phyloP scores from a whole-genome alignment of 768 basidiomycete species.

The Tricholoma hemisulphureum region DNA sequence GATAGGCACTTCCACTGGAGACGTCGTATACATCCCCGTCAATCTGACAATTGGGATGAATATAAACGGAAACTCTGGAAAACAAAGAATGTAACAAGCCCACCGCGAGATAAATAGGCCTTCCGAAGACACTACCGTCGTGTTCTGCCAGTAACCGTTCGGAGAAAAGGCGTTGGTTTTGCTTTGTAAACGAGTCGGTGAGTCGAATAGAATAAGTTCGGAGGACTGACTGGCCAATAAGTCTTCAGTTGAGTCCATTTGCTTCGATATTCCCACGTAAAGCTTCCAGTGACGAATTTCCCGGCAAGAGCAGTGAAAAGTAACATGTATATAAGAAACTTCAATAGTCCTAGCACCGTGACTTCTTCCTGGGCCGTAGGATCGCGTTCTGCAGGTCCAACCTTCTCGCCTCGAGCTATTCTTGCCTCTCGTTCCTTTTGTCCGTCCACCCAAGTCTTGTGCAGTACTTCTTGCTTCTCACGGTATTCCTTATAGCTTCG shows the following conservation, averaged over 20 bases:
- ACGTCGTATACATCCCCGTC: slow-evolving; percentile 95
- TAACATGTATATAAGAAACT: slow-evolving; percentile 59
- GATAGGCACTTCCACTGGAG: slow-evolving; percentile 74
- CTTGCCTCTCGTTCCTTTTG: slow-evolving; percentile 71
- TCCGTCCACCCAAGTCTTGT: slow-evolving; percentile 65
- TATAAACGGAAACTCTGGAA: slow-evolving; percentile 9
- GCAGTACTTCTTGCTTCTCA: slow-evolving; percentile 56
- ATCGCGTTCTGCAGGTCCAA: slow-evolving; percentile 70
- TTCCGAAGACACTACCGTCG: slow-evolving; percentile 64
- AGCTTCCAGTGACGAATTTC: slow-evolving; percentile 86
- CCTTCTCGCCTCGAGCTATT: slow-evolving; percentile 70
- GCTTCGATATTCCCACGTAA: slow-evolving; percentile 77
- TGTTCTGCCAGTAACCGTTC: slow-evolving; percentile 63
- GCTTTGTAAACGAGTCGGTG: slow-evolving; percentile 30
- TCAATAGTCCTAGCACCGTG: slow-evolving; percentile 61
- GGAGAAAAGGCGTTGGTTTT: slow-evolving; percentile 69
- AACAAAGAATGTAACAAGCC: slow-evolving; percentile 19
- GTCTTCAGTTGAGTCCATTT: slow-evolving; percentile 60
- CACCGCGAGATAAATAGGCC: slow-evolving; percentile 84
- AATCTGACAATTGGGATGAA: slow-evolving; percentile 50
- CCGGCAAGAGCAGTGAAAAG: slow-evolving; percentile 61
- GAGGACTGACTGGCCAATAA: slow-evolving; percentile 56
- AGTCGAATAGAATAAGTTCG: background rate
- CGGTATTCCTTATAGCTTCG: slow-evolving; percentile 67
- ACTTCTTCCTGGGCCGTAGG: slow-evolving; percentile 70